These are phyloP conservation scores for Alternaria metachromatica DNA, from an alignment of 2,329 filamentous ascomycete species.

Conservation along the genomic window DNA sequence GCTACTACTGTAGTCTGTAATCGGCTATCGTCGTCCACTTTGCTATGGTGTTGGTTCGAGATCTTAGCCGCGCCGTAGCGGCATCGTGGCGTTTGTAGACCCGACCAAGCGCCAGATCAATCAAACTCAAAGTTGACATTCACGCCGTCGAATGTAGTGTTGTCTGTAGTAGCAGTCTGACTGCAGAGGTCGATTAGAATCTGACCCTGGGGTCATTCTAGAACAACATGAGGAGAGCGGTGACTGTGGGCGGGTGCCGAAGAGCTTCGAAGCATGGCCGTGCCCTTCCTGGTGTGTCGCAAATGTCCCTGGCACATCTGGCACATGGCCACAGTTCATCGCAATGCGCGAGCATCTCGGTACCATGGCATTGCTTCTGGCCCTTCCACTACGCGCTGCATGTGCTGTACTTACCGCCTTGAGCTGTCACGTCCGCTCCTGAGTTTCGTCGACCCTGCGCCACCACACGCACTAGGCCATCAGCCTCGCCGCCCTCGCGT, in stretches of 20 bases:
- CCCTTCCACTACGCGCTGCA: background rate
- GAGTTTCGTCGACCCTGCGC: constrained; percentile 2
- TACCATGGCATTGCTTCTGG: background rate
- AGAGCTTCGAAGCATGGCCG: background rate
- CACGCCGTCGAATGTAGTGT: background rate
- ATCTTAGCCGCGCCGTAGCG: background rate
- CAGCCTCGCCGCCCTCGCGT: constrained; percentile 15
- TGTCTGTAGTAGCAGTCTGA: background rate
- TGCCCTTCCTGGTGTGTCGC: background rate
- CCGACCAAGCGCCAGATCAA: background rate
- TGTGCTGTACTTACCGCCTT: background rate
- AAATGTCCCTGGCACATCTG: background rate
- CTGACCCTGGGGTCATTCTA: background rate
- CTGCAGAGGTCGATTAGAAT: background rate
- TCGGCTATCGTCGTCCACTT: background rate
- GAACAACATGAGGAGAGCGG: background rate
- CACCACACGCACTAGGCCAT: constrained; percentile 1
- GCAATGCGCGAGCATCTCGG: background rate
- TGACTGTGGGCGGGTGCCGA: background rate
- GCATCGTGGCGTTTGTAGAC: background rate
- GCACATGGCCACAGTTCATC: background rate
- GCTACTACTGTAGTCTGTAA: background rate
- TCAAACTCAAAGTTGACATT: background rate
- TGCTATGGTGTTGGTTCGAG: background rate
- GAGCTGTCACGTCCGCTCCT: background rate